These are phyloP conservation scores for Musa beccarii DNA, from an alignment of 176 grass and related monocot genomes.

Conservation along the genomic window DNA sequence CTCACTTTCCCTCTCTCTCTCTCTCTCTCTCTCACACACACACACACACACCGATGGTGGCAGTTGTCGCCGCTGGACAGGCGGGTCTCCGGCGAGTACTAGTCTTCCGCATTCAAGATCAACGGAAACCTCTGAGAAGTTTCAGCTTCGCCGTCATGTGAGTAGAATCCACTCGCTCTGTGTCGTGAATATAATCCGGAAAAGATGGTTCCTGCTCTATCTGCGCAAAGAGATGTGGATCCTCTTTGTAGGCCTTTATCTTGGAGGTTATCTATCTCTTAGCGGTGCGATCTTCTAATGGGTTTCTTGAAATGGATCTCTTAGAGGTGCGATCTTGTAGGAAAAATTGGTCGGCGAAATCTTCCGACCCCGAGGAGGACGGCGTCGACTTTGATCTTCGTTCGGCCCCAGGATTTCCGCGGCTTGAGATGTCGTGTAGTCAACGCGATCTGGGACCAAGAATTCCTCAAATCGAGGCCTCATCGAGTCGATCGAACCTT, in stretches of 20 bases:
- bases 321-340: slow-evolving; percentile 18
- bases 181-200: background rate
- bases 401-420: slow-evolving; percentile 25
- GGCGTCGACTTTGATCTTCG: background rate
- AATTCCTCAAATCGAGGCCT: slow-evolving; percentile 16
- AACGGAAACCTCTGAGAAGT: background rate
- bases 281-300: background rate
- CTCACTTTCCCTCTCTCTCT: too few species aligned
- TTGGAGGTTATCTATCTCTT: background rate
- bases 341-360: slow-evolving; percentile 36
- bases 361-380: slow-evolving; percentile 15
- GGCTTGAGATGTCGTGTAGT: slow-evolving; percentile 26
- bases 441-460: slow-evolving; percentile 14
- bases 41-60: background rate
- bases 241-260: slow-evolving; percentile 23
- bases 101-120: background rate
- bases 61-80: background rate
- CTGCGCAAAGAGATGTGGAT: slow-evolving; percentile 1
- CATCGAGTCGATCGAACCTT: slow-evolving; percentile 35
- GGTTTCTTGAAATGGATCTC: slow-evolving; percentile 19
- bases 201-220: background rate
- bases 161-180: background rate
- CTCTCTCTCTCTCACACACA: too few species aligned
- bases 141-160: background rate
- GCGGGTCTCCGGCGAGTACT: background rate